phyloP scores from a whole-genome alignment of 2,329 filamentous ascomycete genomes.

The Fusarium liriodendri region DNA sequence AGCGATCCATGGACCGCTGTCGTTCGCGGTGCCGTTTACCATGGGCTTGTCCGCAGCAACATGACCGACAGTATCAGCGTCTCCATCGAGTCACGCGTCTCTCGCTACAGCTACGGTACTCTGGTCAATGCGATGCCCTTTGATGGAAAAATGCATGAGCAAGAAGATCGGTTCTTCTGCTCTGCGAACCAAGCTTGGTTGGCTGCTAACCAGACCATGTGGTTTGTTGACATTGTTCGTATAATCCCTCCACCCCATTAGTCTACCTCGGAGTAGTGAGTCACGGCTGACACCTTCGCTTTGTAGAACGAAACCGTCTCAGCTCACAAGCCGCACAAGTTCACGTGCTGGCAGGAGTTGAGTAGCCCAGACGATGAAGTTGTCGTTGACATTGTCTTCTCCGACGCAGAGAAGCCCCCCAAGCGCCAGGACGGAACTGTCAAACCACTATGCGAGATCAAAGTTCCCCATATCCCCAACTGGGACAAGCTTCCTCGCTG shows the following conservation, averaged over 20 bases:
- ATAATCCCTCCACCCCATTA: neutral
- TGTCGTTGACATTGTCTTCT: constrained; percentile 20
- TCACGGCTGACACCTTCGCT: neutral
- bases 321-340: neutral
- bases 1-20: constrained; percentile 52
- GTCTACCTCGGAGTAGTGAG: neutral
- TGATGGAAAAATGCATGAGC: constrained; percentile 18
- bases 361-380: neutral
- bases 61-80: constrained; percentile 18
- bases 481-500: constrained; percentile 24
- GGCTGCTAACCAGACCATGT: constrained; percentile 43
- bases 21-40: constrained; percentile 48
- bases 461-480: constrained; percentile 15
- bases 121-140: constrained; percentile 25
- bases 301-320: constrained; percentile 32
- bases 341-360: constrained; percentile 24
- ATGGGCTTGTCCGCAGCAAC: constrained; percentile 31
- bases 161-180: constrained; percentile 36
- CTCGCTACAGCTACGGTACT: constrained; percentile 46
- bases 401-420: constrained; percentile 17
- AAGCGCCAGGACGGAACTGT: constrained; percentile 10
- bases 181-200: constrained; percentile 1
- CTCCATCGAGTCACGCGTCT: constrained; percentile 42
- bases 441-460: constrained; percentile 33
- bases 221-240: constrained; percentile 45